Base-by-base conservation (phyloP, 2,329 filamentous ascomycete species). In the Fusarium sp. region DNA sequence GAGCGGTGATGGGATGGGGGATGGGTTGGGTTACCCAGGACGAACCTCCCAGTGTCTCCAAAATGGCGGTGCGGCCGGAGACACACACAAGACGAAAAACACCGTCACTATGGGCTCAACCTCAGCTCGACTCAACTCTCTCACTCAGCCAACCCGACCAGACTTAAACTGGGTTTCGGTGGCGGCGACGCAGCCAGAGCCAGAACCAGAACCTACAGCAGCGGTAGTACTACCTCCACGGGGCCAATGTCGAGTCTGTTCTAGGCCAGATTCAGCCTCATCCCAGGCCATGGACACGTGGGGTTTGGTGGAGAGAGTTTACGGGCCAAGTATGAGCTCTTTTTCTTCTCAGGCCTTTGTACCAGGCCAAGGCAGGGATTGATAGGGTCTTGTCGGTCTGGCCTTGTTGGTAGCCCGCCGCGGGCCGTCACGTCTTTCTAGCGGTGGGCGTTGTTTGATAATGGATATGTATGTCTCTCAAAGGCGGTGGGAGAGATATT, bases 191-290 rank as follows among this genome's bases (percentile, higher is more conserved):
- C 67, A 68, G 69, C 27, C 63, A 25, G 45, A 50, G 15, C 45
- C 45, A 27, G 45, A 50, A 50, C 59, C 54, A 61, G 65, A 64
- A 25, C 50, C 50, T 32, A 54, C 25, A 56, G 27, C 50, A 56
- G 17, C 50, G 22, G 40, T 25, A 45, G 40, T 45, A 9, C 50
- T 64, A 56, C 35, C 35, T 64, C 50, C 47, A 72, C 57, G 59
- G 59, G 68, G 65, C 71, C 75, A 78, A 74, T 77, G 66, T 76
- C 69, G 63, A 58, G 70, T 65, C 50, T 43, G 74, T 78, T 74
- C 77, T 79, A 79, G 66, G 60, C 77, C 77, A 73, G 68, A 79
- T 79, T 79, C 77, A 79, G 77, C 76, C 77, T 79, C 77, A 77
- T 73, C 68, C 47, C 27, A 71, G 67, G 60, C 67, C 72, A 79